Base-by-base conservation (phyloP, 208 protist genomes). In the Naegleria fowleri region DNA sequence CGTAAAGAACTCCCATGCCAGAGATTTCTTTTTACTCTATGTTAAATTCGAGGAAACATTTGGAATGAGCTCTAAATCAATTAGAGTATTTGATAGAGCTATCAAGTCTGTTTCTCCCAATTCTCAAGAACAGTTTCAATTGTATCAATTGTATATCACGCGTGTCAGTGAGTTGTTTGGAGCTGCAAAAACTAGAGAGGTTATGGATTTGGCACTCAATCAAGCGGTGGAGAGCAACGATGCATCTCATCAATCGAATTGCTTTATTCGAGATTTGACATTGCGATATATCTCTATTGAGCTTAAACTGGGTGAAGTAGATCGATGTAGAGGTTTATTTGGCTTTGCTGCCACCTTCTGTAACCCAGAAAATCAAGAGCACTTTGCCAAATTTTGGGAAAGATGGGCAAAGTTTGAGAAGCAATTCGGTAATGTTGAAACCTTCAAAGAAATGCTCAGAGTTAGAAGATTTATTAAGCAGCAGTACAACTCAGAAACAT, bases 381-480 rank as follows among this genome's bases (percentile, higher is more conserved):
- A 79, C n/a, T 79, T 79, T 36, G 13, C 15, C 7, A 16, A 59
- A 16, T 97, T 95, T 91, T 98, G 96, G 96, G 13, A 94, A 4
- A 41, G 85, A 7, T 98, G 96, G 96, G 51, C 94, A 22, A 92
- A 96, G 0, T 98, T 98, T 93, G 97, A 98, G 93, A 94, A 96
- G 22, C 9, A 59, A 16, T 96, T 98, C 90, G 97, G 97, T 59
- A 98, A 98, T 90, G 93, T 95, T 86, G 97, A 98, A 67, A 98
- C 97, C 2, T 98, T 97, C 92, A 91, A 94, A 33, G 96, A 98
- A 83, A 97, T 98, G 95, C 91, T 97, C 5, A 92, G 96, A 92
- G 92, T 98, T 59, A 95, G 94, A 92, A 93, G 96, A 38, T 94
- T 92, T 16, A 95, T 98, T 9, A 48, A 93, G 38, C 38, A 39